These are phyloP conservation scores for Aciculosporium take DNA, from an alignment of 2,329 filamentous ascomycete genomes.

Conservation along the genomic window DNA sequence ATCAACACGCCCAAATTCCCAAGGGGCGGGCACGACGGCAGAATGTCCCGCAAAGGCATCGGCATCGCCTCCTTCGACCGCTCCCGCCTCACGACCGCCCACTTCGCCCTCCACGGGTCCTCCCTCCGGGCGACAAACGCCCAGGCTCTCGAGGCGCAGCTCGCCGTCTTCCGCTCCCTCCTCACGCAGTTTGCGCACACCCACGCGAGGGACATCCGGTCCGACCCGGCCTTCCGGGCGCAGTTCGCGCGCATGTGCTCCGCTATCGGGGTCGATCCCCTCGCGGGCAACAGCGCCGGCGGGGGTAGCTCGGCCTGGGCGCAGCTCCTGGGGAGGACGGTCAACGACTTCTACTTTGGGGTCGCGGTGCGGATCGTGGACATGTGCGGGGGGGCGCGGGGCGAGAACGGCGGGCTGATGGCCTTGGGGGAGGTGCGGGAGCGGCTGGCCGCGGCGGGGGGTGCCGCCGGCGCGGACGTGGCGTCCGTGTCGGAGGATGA, in stretches of 20 bases:
- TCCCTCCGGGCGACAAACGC: constrained; percentile 75
- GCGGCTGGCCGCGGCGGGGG: constrained; percentile 54
- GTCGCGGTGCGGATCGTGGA: constrained; percentile 92
- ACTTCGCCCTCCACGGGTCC: constrained; percentile 81
- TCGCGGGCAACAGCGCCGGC: constrained; percentile 39
- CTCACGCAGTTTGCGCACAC: constrained; percentile 91
- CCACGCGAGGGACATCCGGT: constrained; percentile 90
- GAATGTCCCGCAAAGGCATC: constrained; percentile 65
- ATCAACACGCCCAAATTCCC: no score
- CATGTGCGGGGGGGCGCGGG: constrained; percentile 71
- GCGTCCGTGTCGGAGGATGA: constrained; percentile 80
- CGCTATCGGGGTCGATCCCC: constrained; percentile 87
- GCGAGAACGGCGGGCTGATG: constrained; percentile 86
- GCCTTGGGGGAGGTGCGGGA: constrained; percentile 69
- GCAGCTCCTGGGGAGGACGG: constrained; percentile 75
- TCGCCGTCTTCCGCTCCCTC: constrained; percentile 88
- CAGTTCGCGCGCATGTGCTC: constrained; percentile 98
- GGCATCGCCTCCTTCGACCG: constrained; percentile 85
- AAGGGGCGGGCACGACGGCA: no score
- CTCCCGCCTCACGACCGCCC: constrained; percentile 68
- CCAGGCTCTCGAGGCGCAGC: constrained; percentile 76
- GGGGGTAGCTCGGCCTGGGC: constrained; percentile 65
- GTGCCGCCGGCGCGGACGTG: constrained; percentile 39
- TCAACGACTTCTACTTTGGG: constrained; percentile 98
- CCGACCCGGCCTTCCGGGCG: constrained; percentile 84